Evolutionary conservation across 169 alveolate genomes (phyloP).

Genomic region (Plasmodium blacklocki): DNA sequence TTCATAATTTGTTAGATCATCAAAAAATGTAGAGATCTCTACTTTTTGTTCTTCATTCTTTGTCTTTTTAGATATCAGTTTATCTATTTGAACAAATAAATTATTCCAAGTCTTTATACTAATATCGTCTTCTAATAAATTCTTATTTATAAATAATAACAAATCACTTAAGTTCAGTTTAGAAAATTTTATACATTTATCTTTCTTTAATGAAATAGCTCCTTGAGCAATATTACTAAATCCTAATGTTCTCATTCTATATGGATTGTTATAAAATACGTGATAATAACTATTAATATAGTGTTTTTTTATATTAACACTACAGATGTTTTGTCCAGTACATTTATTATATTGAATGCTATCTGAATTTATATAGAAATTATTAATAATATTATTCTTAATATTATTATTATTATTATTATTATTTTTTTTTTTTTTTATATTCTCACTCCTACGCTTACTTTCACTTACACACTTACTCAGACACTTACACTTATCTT

Average conservation of each 20-base stretch:
- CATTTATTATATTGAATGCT: too few species aligned
- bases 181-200: conserved; percentile 22
- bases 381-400: not conserved
- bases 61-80: conserved; percentile 35
- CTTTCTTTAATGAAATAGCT: conserved; percentile 30
- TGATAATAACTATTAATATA: too few species aligned
- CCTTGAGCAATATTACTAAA: conserved; percentile 42
- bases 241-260: conserved; percentile 29
- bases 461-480: too few species aligned
- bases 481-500: too few species aligned
- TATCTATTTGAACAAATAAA: conserved; percentile 51
- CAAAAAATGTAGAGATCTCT: conserved; percentile 38
- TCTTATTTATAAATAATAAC: conserved; percentile 12
- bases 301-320: too few species aligned
- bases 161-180: conserved; percentile 44
- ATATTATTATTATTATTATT: too few species aligned
- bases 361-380: too few species aligned
- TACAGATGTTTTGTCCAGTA: too few species aligned
- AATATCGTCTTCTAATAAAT: conserved; percentile 11
- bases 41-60: conserved; percentile 33
- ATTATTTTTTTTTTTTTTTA: too few species aligned
- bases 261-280: not conserved
- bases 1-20: conserved; percentile 12
- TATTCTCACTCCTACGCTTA: too few species aligned
- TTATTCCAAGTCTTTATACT: conserved; percentile 37